A percentile compares a stretch with the other conserved stretches of the same genome.
These are phyloP conservation scores for Phragmites australis DNA, from an alignment of 176 grass and related monocot species.

Conservation along the genomic window DNA sequence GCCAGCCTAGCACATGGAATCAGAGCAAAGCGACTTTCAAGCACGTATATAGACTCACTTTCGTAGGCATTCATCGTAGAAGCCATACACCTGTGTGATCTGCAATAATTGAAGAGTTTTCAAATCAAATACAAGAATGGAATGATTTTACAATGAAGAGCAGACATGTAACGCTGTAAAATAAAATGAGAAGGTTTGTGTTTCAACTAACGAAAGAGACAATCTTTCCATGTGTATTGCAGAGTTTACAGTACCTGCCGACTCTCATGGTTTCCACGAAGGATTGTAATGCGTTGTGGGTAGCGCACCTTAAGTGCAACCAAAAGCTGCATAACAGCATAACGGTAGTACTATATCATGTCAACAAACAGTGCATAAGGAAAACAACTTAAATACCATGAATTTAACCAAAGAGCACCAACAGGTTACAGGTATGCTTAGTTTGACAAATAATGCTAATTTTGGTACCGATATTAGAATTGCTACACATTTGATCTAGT, in stretches of 20 bases:
- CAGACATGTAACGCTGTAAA: neutral
- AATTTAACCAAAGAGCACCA: constrained; percentile 13
- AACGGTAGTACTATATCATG: constrained; percentile 3
- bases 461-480: neutral
- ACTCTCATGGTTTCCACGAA: constrained; percentile 92
- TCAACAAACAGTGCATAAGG: neutral
- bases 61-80: constrained; percentile 89
- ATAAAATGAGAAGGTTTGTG: constrained; percentile 15
- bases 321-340: constrained; percentile 76
- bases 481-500: neutral
- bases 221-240: neutral
- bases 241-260: constrained; percentile 47
- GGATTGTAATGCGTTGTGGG: constrained; percentile 81
- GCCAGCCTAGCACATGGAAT: no score
- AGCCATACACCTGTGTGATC: constrained; percentile 95
- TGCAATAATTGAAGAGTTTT: constrained; percentile 43
- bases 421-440: neutral
- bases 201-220: constrained; percentile 4
- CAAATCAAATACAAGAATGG: constrained; percentile 16
- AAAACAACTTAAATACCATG: neutral
- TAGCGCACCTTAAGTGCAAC: constrained; percentile 87
- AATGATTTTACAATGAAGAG: constrained; percentile 6
- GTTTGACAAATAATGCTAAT: neutral
- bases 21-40: constrained; percentile 26
- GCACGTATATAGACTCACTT: constrained; percentile 63